Evolutionary conservation across 2,329 filamentous ascomycete species (phyloP).

Genomic region (Aspergillus sp.): DNA sequence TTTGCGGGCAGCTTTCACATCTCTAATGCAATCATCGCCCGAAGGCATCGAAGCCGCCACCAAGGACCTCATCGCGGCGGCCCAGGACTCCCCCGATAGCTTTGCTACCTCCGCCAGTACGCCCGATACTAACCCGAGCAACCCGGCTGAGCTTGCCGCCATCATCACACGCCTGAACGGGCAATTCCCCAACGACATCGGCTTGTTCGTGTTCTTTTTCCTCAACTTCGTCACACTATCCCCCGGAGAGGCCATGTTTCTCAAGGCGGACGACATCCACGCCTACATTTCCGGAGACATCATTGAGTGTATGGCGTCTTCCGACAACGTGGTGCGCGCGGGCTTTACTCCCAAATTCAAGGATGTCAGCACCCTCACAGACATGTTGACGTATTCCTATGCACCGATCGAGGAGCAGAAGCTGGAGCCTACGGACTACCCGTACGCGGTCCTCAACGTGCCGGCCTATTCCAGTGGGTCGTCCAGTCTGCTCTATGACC

Average conservation of each 20-base stretch:
- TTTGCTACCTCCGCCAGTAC: conserved; percentile 62
- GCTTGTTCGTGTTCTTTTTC: conserved; percentile 94
- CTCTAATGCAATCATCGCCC: conserved; percentile 75
- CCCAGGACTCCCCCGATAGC: conserved; percentile 64
- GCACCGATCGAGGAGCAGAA: conserved; percentile 94
- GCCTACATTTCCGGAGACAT: conserved; percentile 80
- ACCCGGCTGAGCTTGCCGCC: conserved; percentile 65
- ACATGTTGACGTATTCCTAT: conserved; percentile 93
- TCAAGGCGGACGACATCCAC: conserved; percentile 95
- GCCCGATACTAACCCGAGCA: conserved; percentile 35
- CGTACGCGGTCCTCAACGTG: conserved; percentile 80
- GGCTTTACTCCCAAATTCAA: conserved; percentile 99
- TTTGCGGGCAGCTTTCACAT: conserved; percentile 71
- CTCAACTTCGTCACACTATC: conserved; percentile 89
- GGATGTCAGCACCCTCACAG: conserved; percentile 82
- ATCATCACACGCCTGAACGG: conserved; percentile 74
- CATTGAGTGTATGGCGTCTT: conserved; percentile 98
- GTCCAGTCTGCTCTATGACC: conserved; percentile 76
- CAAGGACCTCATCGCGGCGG: conserved; percentile 68
- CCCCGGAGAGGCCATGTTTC: conserved; percentile 90
- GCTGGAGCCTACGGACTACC: conserved; percentile 81
- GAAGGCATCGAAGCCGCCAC: conserved; percentile 65
- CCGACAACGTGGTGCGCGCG: conserved; percentile 97
- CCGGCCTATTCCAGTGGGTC: conserved; percentile 76
- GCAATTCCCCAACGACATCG: conserved; percentile 87